These are phyloP conservation scores for Backusella luteola DNA, from an alignment of 192 early-diverging fungal genomes.

Conservation along the genomic window DNA sequence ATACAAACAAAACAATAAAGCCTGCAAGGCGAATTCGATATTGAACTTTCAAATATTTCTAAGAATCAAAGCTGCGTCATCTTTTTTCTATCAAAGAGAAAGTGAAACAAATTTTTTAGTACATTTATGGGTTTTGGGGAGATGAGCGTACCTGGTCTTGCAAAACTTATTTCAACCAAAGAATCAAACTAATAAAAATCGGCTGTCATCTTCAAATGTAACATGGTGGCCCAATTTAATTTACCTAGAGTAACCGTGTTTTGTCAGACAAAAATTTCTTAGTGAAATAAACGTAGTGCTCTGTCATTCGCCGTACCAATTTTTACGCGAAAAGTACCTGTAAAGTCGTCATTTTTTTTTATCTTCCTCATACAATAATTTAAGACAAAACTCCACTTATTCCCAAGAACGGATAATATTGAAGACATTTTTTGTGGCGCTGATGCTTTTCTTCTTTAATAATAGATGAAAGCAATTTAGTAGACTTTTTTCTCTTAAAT, in stretches of 20 bases:
- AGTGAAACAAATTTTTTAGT: not conserved
- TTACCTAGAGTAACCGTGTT: slow-evolving; percentile 1
- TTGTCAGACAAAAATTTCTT: not conserved
- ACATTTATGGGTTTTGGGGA: not conserved
- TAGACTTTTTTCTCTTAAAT: not conserved
- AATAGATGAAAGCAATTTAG: not conserved
- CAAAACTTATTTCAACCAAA: not conserved
- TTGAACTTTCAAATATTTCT: not conserved
- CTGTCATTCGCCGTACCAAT: not conserved
- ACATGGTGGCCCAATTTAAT: not conserved
- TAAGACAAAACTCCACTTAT: not conserved
- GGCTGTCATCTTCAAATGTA: not conserved
- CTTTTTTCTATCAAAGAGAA: not conserved
- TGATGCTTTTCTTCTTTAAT: not conserved
- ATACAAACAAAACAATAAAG: not conserved
- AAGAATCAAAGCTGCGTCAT: not conserved
- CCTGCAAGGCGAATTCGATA: not conserved
- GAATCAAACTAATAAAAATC: not conserved
- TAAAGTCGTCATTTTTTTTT: not conserved
- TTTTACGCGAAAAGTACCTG: not conserved
- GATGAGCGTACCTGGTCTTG: not conserved
- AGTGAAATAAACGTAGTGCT: not conserved
- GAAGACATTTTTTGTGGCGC: not conserved
- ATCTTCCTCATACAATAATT: not conserved
- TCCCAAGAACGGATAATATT: not conserved